Percentiles rank a stretch among this genome's conserved stretches.
Evolutionary conservation across 2,329 filamentous ascomycete genomes (phyloP).

Genomic region (Fusarium sacchari): DNA sequence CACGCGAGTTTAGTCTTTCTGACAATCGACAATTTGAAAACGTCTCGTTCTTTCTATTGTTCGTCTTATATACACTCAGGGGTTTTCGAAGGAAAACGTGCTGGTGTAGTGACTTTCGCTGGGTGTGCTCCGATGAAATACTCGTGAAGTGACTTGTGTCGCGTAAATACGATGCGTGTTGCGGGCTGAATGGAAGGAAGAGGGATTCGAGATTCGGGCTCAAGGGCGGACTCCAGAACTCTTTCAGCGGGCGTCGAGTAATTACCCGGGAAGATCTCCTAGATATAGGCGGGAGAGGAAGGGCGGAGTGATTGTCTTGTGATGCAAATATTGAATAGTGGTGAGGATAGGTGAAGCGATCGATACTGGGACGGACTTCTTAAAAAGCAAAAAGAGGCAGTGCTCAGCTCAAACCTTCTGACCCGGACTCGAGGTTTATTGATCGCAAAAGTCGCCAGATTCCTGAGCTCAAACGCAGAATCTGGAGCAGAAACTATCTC

Average conservation of each 20-base stretch:
- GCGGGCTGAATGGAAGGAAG: slow-evolving; percentile 44
- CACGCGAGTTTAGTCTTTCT: slow-evolving; percentile 38
- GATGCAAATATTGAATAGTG: slow-evolving; percentile 45
- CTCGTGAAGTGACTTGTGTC: slow-evolving; percentile 54
- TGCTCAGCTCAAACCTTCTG: slow-evolving; percentile 53
- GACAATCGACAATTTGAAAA: slow-evolving; percentile 45
- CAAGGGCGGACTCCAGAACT: slow-evolving; percentile 47
- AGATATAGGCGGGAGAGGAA: slow-evolving; percentile 45
- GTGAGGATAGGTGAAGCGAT: slow-evolving; percentile 52
- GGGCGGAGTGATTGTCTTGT: slow-evolving; percentile 49
- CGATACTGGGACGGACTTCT: slow-evolving; percentile 50
- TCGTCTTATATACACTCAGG: slow-evolving; percentile 82
- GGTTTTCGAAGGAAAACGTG: slow-evolving; percentile 91
- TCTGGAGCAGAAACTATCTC: slow-evolving; percentile 15
- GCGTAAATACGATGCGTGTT: slow-evolving; percentile 49
- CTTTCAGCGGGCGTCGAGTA: slow-evolving; percentile 43
- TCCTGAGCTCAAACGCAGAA: slow-evolving; percentile 19
- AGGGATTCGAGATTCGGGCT: slow-evolving; percentile 46
- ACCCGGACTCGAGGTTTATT: slow-evolving; percentile 37
- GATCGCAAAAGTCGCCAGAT: slow-evolving; percentile 38
- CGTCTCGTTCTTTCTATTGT: slow-evolving; percentile 45
- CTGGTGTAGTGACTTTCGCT: slow-evolving; percentile 74
- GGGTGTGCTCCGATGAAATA: slow-evolving; percentile 55
- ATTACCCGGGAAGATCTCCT: slow-evolving; percentile 43
- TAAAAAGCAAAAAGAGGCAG: slow-evolving; percentile 52